Evolutionary conservation across 2,329 filamentous ascomycete genomes (phyloP).

Genomic region (Camillea tinctor): DNA sequence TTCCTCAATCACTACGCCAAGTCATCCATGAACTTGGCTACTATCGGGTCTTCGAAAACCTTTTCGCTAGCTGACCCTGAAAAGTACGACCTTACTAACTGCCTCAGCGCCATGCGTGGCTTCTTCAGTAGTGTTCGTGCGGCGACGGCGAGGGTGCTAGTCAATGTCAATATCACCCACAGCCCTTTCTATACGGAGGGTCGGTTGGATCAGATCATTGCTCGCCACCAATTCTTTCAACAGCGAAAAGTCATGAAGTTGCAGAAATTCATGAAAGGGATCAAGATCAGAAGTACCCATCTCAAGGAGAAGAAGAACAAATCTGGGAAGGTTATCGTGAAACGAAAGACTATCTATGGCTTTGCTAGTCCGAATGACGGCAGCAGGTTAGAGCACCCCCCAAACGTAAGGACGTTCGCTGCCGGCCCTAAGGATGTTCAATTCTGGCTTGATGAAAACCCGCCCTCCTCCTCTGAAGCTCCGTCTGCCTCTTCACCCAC

Average conservation of each 20-base stretch:
- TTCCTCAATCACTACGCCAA: slow-evolving; percentile 35
- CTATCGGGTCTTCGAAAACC: slow-evolving; percentile 31
- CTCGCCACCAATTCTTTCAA: slow-evolving; percentile 25
- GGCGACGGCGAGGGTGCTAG: slow-evolving; percentile 34
- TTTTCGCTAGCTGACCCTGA: slow-evolving; percentile 22
- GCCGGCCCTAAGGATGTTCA: slow-evolving; percentile 52
- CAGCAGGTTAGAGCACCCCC: slow-evolving; percentile 23
- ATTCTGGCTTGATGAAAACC: slow-evolving; percentile 47
- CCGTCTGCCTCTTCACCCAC: background rate
- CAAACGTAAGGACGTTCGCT: slow-evolving; percentile 31
- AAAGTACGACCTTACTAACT: slow-evolving; percentile 22
- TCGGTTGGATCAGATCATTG: background rate
- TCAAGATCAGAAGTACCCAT: slow-evolving; percentile 40
- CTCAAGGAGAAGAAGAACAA: slow-evolving; percentile 34
- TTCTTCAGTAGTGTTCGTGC: slow-evolving; percentile 35
- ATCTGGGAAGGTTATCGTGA: slow-evolving; percentile 31
- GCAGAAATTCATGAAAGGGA: slow-evolving; percentile 37
- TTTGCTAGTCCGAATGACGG: slow-evolving; percentile 38
- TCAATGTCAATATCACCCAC: slow-evolving; percentile 38
- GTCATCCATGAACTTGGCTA: slow-evolving; percentile 19
- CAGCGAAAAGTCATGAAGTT: slow-evolving; percentile 16
- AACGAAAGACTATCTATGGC: slow-evolving; percentile 37
- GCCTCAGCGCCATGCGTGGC: slow-evolving; percentile 33
- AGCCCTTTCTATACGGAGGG: slow-evolving; percentile 32
- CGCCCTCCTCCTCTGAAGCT: slow-evolving; percentile 7